Evolutionary conservation across 805 yeast species (phyloP).

Genomic region (Komagataella mondaviorum): DNA sequence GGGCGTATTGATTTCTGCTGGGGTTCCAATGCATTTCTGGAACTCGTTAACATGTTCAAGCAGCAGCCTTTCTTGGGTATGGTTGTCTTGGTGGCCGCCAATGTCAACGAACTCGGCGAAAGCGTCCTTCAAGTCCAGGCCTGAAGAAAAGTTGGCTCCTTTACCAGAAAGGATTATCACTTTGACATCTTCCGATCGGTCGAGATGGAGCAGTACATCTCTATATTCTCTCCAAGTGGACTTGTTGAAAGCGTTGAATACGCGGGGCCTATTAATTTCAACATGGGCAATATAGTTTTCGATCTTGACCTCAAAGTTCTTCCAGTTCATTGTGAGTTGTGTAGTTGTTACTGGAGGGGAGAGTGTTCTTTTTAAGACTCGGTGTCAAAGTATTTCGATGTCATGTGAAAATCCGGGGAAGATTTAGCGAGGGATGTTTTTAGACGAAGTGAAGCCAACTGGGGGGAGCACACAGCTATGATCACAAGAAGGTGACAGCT

Average conservation of each 20-base stretch:
- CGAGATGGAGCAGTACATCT: slow-evolving; percentile 30
- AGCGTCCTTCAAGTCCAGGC: slow-evolving; percentile 38
- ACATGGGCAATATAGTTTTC: slow-evolving; percentile 29
- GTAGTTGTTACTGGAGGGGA: background rate
- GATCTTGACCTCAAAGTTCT: background rate
- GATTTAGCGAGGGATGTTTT: background rate
- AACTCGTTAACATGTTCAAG: slow-evolving; percentile 34
- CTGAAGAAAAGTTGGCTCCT: slow-evolving; percentile 48
- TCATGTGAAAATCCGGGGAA: background rate
- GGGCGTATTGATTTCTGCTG: slow-evolving; percentile 37
- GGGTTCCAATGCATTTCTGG: slow-evolving; percentile 40
- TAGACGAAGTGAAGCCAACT: background rate
- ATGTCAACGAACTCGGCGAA: slow-evolving; percentile 8
- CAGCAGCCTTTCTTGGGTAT: slow-evolving; percentile 13
- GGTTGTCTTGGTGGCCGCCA: slow-evolving; percentile 8
- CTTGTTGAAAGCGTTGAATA: slow-evolving; percentile 43
- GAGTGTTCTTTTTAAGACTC: background rate
- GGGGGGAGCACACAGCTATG: background rate
- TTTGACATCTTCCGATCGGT: slow-evolving; percentile 27
- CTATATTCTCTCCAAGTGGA: slow-evolving; percentile 46
- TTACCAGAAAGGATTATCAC: slow-evolving; percentile 43
- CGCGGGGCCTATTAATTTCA: slow-evolving; percentile 46
- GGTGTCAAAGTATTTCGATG: background rate
- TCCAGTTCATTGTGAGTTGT: background rate
- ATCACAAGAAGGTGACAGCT: background rate